phyloP scores from a whole-genome alignment of 257 asterid genomes.

The Linaria vulgaris region DNA sequence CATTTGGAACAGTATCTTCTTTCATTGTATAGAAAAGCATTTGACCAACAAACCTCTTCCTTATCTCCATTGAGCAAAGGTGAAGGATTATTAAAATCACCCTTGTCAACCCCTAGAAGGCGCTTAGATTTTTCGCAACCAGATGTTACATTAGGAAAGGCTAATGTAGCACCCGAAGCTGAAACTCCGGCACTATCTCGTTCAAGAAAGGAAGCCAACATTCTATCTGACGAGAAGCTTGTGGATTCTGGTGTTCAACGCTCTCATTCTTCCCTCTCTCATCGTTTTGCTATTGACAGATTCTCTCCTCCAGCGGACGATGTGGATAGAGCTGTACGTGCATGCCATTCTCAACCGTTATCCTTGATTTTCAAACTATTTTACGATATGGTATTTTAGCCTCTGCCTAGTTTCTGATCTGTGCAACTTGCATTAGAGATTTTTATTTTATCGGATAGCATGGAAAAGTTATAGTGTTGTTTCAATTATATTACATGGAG shows the following conservation, averaged over 20 bases:
- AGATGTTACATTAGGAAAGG: slow-evolving; percentile 38
- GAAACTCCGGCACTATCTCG: slow-evolving; percentile 31
- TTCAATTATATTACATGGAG: not conserved
- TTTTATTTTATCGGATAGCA: not conserved
- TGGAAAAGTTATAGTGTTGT: not conserved
- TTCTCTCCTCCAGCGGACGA: slow-evolving; percentile 57
- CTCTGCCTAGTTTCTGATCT: not conserved
- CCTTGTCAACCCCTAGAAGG: slow-evolving; percentile 63
- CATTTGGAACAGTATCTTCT: slow-evolving; percentile 71
- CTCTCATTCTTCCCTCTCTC: slow-evolving; percentile 79
- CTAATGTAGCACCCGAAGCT: slow-evolving; percentile 32
- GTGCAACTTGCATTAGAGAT: not conserved
- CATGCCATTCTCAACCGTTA: slow-evolving; percentile 93
- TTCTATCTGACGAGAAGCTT: slow-evolving; percentile 47
- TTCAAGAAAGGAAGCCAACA: slow-evolving; percentile 39
- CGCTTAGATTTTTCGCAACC: slow-evolving; percentile 67
- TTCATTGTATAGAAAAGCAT: slow-evolving; percentile 58
- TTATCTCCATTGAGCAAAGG: slow-evolving; percentile 39
- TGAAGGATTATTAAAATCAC: slow-evolving; percentile 38
- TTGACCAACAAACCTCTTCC: slow-evolving; percentile 51
- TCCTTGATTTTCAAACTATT: slow-evolving; percentile 42
- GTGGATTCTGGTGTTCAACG: slow-evolving; percentile 68
- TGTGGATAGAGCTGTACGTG: slow-evolving; percentile 67
- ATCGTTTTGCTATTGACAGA: slow-evolving; percentile 46
- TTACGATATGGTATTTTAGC: not conserved